Evolutionary conservation across 1,139 yeast species (phyloP).

Genomic region (Kluyveromyces marxianus): DNA sequence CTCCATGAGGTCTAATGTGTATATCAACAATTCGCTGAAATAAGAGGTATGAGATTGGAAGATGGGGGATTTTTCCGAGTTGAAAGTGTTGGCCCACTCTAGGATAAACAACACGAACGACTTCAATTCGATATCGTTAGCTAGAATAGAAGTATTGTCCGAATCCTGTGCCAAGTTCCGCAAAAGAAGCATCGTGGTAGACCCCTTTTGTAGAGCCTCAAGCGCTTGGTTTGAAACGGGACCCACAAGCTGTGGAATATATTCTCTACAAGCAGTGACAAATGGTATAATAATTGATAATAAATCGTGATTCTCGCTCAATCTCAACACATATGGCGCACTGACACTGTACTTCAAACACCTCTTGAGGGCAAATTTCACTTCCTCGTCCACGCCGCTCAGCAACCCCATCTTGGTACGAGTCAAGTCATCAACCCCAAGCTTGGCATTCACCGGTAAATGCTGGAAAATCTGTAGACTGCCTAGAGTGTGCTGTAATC

Average conservation of each 20-base stretch:
- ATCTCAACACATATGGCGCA: constrained; percentile 30
- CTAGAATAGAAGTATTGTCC: constrained; percentile 71
- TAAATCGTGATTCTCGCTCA: constrained; percentile 24
- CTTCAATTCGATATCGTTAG: constrained; percentile 46
- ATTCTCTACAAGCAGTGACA: constrained; percentile 17
- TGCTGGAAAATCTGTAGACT: constrained; percentile 28
- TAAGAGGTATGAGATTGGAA: constrained; percentile 28
- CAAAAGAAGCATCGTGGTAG: constrained; percentile 41
- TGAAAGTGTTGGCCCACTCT: constrained; percentile 21
- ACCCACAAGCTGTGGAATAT: constrained; percentile 20
- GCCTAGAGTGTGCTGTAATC: constrained; percentile 26
- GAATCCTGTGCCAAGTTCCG: constrained; percentile 80
- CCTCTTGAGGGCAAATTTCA: constrained; percentile 49
- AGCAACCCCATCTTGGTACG: constrained; percentile 52
- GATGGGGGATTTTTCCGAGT: constrained; percentile 15
- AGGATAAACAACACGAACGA: constrained; percentile 32
- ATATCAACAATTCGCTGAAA: constrained; percentile 56
- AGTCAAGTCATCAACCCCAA: constrained; percentile 49
- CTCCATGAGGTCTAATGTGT: constrained; percentile 74
- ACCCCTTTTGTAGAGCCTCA: constrained; percentile 24
- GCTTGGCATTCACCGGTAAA: constrained; percentile 28
- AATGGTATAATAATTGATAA: constrained; percentile 23
- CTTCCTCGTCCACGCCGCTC: constrained; percentile 47
- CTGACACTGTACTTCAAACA: constrained; percentile 29
- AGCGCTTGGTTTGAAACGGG: constrained; percentile 18